Percentiles rank a stretch among this genome's conserved stretches.
These are phyloP conservation scores for Monosporascus sp. DNA, from an alignment of 2,329 filamentous ascomycete genomes.

Conservation along the genomic window DNA sequence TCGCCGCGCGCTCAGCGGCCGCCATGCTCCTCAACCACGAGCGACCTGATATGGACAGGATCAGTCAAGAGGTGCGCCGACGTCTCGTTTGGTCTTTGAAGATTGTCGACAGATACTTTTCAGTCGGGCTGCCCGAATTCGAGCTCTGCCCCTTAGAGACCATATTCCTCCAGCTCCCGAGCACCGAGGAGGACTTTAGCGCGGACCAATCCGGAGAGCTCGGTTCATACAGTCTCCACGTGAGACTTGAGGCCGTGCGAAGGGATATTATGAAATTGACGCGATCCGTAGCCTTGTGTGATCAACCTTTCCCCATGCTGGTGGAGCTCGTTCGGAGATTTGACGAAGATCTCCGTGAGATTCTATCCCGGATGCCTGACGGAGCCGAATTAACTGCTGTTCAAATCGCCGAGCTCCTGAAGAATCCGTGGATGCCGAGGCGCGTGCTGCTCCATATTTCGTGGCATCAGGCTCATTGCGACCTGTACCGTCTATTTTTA, in stretches of 20 bases:
- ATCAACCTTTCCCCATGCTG: constrained; percentile 15
- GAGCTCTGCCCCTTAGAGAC: constrained; percentile 37
- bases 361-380: constrained; percentile 11
- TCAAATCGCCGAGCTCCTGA: constrained; percentile 5
- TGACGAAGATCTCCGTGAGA: constrained; percentile 9
- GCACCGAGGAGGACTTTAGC: constrained; percentile 38
- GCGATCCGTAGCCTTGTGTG: constrained; percentile 12
- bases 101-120: constrained; percentile 37
- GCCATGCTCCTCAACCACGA: constrained; percentile 40
- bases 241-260: constrained; percentile 12
- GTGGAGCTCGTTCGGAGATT: constrained; percentile 8
- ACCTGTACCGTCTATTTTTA: constrained; percentile 8
- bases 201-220: constrained; percentile 3
- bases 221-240: constrained; percentile 12
- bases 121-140: constrained; percentile 39
- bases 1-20: constrained; percentile 38
- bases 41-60: constrained; percentile 32
- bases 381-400: constrained; percentile 8
- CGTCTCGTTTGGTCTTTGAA: constrained; percentile 41
- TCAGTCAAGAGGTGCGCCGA: constrained; percentile 37
- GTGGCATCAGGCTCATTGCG: constrained; percentile 7
- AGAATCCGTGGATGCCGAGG: background rate
- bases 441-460: constrained; percentile 3
- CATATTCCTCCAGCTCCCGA: constrained; percentile 37
- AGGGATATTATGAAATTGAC: constrained; percentile 18